These are phyloP conservation scores for Amorphotheca resinae DNA, from an alignment of 495 filamentous ascomycete genomes.

Conservation along the genomic window DNA sequence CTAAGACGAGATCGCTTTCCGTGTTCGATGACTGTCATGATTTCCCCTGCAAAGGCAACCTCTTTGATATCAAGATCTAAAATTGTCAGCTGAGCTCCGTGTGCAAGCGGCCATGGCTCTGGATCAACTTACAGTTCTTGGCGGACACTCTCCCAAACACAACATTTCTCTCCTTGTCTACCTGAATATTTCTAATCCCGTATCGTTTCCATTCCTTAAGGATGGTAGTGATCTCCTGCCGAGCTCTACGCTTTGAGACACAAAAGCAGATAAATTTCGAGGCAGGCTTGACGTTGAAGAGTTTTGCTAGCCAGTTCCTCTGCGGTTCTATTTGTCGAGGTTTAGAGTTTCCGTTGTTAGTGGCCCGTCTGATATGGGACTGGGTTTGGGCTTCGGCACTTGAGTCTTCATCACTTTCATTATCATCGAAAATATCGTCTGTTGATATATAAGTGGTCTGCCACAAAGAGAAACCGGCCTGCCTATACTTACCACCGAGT, in stretches of 20 bases:
- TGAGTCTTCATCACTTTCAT: slow-evolving; percentile 8
- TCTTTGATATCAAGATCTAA: slow-evolving; percentile 62
- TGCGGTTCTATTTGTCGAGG: slow-evolving; percentile 42
- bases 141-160: slow-evolving; percentile 64
- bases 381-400: slow-evolving; percentile 1
- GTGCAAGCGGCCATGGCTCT: no score
- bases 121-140: slow-evolving; percentile 53
- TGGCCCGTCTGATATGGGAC: background rate
- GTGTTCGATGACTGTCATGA: slow-evolving; percentile 76
- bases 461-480: background rate
- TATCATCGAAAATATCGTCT: slow-evolving; percentile 13
- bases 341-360: slow-evolving; percentile 7
- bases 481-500: slow-evolving; percentile 14
- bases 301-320: slow-evolving; percentile 73
- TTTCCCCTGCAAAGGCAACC: slow-evolving; percentile 67
- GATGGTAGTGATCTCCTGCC: slow-evolving; percentile 60
- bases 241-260: slow-evolving; percentile 50
- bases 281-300: slow-evolving; percentile 82
- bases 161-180: slow-evolving; percentile 59
- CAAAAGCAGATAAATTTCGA: slow-evolving; percentile 60
- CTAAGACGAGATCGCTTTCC: slow-evolving; percentile 53
- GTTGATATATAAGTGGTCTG: slow-evolving; percentile 6
- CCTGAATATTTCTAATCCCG: slow-evolving; percentile 62
- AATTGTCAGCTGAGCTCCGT: no score
- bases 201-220: slow-evolving; percentile 69